Percentiles rank a stretch among this genome's conserved stretches.
These are phyloP conservation scores for Astragalus membranaceus DNA, from an alignment of 306 rosid genomes.

Conservation along the genomic window DNA sequence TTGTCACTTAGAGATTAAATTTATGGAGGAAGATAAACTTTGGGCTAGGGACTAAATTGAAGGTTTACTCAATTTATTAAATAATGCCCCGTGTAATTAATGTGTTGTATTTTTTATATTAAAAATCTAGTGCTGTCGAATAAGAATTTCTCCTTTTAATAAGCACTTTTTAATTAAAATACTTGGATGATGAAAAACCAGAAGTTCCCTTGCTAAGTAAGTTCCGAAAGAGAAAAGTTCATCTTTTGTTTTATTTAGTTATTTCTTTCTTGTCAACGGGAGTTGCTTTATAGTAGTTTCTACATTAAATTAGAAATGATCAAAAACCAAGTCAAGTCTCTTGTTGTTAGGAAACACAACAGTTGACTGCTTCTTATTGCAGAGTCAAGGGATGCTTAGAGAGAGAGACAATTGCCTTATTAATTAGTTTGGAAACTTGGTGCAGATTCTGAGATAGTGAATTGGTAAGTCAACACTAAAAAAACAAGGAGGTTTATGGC, in stretches of 20 bases:
- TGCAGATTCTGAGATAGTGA: neutral
- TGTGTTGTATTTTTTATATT: neutral
- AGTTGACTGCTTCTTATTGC: neutral
- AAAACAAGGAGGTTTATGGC: too few relatives aligned
- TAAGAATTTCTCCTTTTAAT: neutral
- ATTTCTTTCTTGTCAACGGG: neutral
- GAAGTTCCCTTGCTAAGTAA: neutral
- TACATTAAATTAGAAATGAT: neutral
- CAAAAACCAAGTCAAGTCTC: neutral
- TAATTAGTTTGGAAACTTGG: neutral
- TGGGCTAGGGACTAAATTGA: too few relatives aligned
- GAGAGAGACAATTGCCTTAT: neutral
- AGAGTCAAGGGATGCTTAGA: neutral
- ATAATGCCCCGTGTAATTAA: too few relatives aligned
- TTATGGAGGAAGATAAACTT: too few relatives aligned
- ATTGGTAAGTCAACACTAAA: neutral
- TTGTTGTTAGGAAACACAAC: neutral
- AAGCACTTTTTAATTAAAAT: neutral
- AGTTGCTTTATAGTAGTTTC: neutral
- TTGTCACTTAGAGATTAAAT: too few relatives aligned
- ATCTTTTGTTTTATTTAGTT: neutral
- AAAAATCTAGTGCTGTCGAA: neutral
- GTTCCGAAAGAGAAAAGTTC: slow-evolving; percentile 1
- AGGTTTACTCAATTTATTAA: too few relatives aligned
- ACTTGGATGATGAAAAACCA: neutral